phyloP scores from a whole-genome alignment of 2,329 filamentous ascomycete genomes.

The Didymella exigua region DNA sequence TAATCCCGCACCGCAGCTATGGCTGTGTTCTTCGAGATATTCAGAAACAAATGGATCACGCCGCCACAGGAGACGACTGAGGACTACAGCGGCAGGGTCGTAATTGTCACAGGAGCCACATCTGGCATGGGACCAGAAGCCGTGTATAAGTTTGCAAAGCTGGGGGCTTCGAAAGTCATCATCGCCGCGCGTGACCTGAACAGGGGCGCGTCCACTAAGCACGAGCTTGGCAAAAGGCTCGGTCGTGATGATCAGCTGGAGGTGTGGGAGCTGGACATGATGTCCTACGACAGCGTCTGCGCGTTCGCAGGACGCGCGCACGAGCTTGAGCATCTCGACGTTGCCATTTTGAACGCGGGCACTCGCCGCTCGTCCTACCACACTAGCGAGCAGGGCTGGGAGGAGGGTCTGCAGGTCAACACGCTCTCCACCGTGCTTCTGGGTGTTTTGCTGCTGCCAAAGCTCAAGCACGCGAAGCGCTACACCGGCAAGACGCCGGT shows the following conservation, averaged over 20 bases:
- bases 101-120: constrained; percentile 55
- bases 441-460: constrained; percentile 56
- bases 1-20: constrained; percentile 11
- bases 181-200: constrained; percentile 43
- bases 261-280: constrained; percentile 48
- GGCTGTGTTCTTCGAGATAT: constrained; percentile 30
- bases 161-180: constrained; percentile 48
- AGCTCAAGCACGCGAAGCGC: constrained; percentile 38
- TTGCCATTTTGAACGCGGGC: constrained; percentile 51
- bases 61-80: constrained; percentile 43
- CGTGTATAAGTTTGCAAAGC: constrained; percentile 44
- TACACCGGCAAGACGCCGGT: constrained; percentile 32
- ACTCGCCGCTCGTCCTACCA: constrained; percentile 31
- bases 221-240: constrained; percentile 34
- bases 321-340: constrained; percentile 43
- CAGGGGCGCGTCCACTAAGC: constrained; percentile 47
- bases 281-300: constrained; percentile 41
- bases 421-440: constrained; percentile 62
- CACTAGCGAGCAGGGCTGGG: constrained; percentile 44
- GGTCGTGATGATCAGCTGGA: constrained; percentile 38
- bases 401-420: constrained; percentile 62
- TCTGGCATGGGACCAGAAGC: constrained; percentile 50
- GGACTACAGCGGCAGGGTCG: constrained; percentile 46
- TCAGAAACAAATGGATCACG: constrained; percentile 43
- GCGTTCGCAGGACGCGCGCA: constrained; percentile 40